A percentile compares a stretch with the other conserved stretches of the same genome.
These are phyloP conservation scores for Claviceps pazoutovae DNA, from an alignment of 2,329 filamentous ascomycete genomes.

Conservation along the genomic window DNA sequence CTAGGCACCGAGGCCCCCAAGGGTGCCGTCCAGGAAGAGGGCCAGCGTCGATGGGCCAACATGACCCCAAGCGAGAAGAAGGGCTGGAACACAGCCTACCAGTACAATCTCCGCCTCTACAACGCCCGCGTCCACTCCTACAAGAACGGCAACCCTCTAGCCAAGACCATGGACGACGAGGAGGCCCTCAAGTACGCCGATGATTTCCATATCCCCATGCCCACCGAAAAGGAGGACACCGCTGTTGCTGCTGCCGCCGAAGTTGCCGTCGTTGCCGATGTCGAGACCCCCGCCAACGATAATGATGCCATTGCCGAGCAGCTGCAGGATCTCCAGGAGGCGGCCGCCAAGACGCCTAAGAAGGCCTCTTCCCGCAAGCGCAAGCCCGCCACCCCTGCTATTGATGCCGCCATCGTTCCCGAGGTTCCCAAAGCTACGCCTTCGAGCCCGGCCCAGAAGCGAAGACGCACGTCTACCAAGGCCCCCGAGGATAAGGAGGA, in stretches of 20 bases:
- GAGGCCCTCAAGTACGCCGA: constrained; percentile 49
- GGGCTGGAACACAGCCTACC: constrained; percentile 52
- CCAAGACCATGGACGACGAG: constrained; percentile 47
- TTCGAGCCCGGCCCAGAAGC: constrained; percentile 49
- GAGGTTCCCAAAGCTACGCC: constrained; percentile 26
- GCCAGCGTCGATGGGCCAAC: constrained; percentile 70
- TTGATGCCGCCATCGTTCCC: constrained; percentile 14
- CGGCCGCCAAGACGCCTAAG: constrained; percentile 45
- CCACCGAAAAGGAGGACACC: constrained; percentile 30
- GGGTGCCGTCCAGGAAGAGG: constrained; percentile 77
- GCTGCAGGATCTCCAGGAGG: constrained; percentile 38
- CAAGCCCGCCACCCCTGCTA: constrained; percentile 37
- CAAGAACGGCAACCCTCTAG: constrained; percentile 43
- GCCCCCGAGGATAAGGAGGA: constrained; percentile 40
- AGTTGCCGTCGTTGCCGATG: constrained; percentile 35
- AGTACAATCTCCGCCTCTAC: constrained; percentile 53
- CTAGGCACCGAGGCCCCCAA: constrained; percentile 64
- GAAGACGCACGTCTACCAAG: constrained; percentile 43
- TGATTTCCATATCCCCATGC: constrained; percentile 39
- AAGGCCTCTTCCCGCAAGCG: constrained; percentile 40
- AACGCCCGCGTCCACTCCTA: constrained; percentile 52
- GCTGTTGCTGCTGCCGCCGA: constrained; percentile 19
- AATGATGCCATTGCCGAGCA: constrained; percentile 46
- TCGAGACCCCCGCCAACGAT: constrained; percentile 25
- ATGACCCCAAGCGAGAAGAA: constrained; percentile 62